These are phyloP conservation scores for Mycena latifolia DNA, from an alignment of 768 basidiomycete species.

Conservation along the genomic window DNA sequence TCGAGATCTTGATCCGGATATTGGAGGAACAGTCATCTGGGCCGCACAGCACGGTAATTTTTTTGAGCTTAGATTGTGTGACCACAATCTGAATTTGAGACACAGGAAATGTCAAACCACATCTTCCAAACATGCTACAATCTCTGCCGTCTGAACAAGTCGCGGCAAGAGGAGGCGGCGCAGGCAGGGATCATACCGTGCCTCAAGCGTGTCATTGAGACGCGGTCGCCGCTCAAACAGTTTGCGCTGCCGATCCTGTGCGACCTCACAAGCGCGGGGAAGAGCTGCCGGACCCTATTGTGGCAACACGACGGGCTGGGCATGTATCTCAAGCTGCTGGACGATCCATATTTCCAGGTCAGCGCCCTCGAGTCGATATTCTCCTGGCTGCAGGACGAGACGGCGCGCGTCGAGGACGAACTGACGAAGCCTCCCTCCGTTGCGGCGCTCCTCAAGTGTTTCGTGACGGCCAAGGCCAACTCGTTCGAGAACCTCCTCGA, in stretches of 20 bases:
- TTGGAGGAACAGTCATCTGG: constrained; percentile 86
- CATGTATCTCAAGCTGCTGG: constrained; percentile 82
- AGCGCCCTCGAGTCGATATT: constrained; percentile 91
- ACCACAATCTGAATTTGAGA: constrained; percentile 10
- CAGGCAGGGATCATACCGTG: constrained; percentile 95
- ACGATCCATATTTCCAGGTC: constrained; percentile 93
- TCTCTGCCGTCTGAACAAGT: constrained; percentile 94
- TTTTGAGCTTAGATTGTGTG: constrained; percentile 39
- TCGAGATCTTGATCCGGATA: constrained; percentile 90
- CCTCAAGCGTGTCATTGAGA: constrained; percentile 89
- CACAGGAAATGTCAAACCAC: constrained; percentile 95
- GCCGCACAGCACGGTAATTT: constrained; percentile 78
- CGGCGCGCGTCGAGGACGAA: constrained; percentile 91
- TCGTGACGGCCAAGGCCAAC: constrained; percentile 87
- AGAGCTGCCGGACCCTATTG: constrained; percentile 88
- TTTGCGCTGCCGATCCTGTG: constrained; percentile 97
- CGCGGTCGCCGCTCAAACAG: constrained; percentile 93
- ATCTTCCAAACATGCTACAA: constrained; percentile 98
- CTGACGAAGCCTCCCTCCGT: constrained; percentile 75
- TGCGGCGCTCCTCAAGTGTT: constrained; percentile 80
- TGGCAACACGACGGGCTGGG: constrained; percentile 95
- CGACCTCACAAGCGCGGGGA: constrained; percentile 95
- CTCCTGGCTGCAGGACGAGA: constrained; percentile 97
- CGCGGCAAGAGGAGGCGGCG: constrained; percentile 96
- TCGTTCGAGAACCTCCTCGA: constrained; percentile 94